Base-by-base conservation (phyloP, 208 protist genomes). In the Naegleria gruberi region DNA sequence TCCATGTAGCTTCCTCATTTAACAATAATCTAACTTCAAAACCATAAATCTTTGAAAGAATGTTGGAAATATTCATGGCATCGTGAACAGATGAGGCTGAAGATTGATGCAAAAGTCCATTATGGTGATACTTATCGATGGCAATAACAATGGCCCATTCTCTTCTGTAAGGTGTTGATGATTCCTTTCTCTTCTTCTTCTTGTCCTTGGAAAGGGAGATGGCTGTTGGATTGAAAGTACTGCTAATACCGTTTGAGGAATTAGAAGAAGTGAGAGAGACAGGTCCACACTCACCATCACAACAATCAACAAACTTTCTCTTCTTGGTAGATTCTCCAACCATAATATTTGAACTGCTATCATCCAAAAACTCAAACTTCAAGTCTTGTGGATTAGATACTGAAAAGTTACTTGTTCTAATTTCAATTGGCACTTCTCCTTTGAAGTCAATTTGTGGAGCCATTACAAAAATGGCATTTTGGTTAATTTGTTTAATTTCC, bases 121-220 rank as follows among this genome's bases (percentile, higher is more conserved):
- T 86, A 6, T 23, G 34, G 3, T 86, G 17, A 15, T 86, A 86
- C 19, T 86, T 86, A 30, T 37, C 34, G 41, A 86, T 86, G 82
- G 82, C 82, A 86, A 86, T 86, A 30, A 86, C 42, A 46, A 86
- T 86, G 12, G 82, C 82, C 82, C 82, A 86, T 46, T 86, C 82
- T n/a, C 82, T 42, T 42, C 82, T 1, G 15, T 86, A 86, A 46
- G 34, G 17, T 82, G n/a, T 82, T 40, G 15, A 30, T 12, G n/a
- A 7, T 41, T 82, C 73, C 34, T 41, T 82, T 41, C 23, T 82
- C 73, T 82, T 42, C 34, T 41, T 42, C n/a, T 41, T 42, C 73
- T 82, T 41, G 23, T 41, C 34, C 73, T n/a, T 82, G 1, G n/a
- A 0, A 19, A n/a, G 23, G 15, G 26, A 40, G 10, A 42, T 34